Percentiles rank a stretch among this genome's conserved stretches.
These are phyloP conservation scores for Xerophyta viscosa DNA, from an alignment of 106 monocot genomes.

Conservation along the genomic window DNA sequence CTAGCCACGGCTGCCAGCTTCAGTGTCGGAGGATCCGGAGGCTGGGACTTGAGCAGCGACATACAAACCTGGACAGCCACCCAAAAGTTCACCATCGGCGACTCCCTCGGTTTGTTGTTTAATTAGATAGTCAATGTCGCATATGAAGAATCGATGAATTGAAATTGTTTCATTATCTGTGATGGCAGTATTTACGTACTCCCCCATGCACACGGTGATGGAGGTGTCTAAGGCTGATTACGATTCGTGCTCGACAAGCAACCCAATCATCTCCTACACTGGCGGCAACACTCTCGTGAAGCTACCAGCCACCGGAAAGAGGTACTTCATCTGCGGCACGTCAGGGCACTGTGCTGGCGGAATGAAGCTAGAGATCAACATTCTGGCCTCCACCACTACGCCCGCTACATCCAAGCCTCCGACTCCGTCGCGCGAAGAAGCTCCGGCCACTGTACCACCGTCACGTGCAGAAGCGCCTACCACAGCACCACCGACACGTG, in stretches of 20 bases:
- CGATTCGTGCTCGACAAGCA: constrained; percentile 30
- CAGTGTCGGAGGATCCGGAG: constrained; percentile 17
- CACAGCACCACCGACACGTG: no score
- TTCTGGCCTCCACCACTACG: constrained; percentile 6
- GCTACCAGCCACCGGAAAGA: constrained; percentile 29
- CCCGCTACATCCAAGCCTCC: background rate
- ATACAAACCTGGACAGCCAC: constrained; percentile 12
- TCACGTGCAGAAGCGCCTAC: no score
- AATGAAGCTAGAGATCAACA: constrained; percentile 41
- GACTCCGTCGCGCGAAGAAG: background rate
- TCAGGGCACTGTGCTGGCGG: constrained; percentile 38
- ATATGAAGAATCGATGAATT: no score
- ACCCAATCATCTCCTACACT: constrained; percentile 3
- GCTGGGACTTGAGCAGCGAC: constrained; percentile 23
- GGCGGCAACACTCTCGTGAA: constrained; percentile 27
- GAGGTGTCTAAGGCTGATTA: constrained; percentile 49
- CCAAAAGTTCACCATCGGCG: constrained; percentile 15
- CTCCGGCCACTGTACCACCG: background rate
- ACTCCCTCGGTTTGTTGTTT: constrained; percentile 12
- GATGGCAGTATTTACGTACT: constrained; percentile 32
- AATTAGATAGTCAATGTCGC: background rate
- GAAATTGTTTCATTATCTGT: no score
- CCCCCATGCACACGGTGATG: constrained; percentile 17
- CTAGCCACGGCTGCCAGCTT: constrained; percentile 7
- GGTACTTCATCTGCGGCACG: constrained; percentile 52